These are phyloP conservation scores for Capniomyces stellatus DNA, from an alignment of 371 early-diverging fungal genomes.

Conservation along the genomic window DNA sequence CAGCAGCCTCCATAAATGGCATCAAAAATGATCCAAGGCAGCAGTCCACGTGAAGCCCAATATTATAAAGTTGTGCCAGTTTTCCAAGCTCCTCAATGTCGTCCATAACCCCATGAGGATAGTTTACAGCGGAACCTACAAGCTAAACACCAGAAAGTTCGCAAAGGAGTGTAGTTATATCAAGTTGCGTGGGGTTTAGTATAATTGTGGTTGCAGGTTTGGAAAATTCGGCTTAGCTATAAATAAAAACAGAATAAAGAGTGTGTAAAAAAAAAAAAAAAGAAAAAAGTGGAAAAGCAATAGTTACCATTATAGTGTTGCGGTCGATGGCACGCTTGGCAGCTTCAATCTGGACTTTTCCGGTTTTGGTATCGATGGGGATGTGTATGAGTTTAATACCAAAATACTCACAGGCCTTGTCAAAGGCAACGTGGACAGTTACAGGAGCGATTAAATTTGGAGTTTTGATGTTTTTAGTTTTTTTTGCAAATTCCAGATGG, in stretches of 20 bases:
- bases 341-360: constrained; percentile 51
- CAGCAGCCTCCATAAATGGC: constrained; percentile 83
- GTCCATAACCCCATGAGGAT: constrained; percentile 86
- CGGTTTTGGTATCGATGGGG: constrained; percentile 62
- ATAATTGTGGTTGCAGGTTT: neutral
- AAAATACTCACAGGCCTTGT: constrained; percentile 86
- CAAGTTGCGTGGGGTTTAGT: neutral
- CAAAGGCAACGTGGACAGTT: constrained; percentile 87
- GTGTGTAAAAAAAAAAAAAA: neutral
- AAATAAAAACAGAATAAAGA: neutral
- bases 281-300: neutral
- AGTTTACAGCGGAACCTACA: constrained; percentile 82
- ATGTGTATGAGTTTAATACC: constrained; percentile 66
- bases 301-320: constrained; percentile 67
- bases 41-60: constrained; percentile 88
- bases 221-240: too few relatives aligned
- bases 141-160: constrained; percentile 25
- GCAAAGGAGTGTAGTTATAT: neutral
- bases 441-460: constrained; percentile 88
- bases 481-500: constrained; percentile 22
- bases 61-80: constrained; percentile 60
- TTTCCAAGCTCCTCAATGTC: constrained; percentile 64
- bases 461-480: constrained; percentile 45
- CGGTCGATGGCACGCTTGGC: constrained; percentile 61
- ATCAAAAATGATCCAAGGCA: constrained; percentile 93